Base-by-base conservation (phyloP, 2,329 filamentous ascomycete species). In the Fusarium palustre region DNA sequence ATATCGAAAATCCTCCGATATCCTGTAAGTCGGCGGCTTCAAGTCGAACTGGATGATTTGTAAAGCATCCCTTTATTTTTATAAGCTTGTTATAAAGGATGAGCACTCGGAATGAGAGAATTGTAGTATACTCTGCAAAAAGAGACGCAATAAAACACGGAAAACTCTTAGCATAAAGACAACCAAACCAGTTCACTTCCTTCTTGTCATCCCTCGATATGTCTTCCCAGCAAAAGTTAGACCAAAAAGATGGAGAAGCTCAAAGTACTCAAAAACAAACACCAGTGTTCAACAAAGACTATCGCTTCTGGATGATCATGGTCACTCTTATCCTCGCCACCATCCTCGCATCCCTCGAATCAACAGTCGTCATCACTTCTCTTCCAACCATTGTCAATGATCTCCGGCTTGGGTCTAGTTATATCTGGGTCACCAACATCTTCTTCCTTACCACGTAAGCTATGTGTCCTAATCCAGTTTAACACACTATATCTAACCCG, bases 341-440 rank as follows among this genome's bases (percentile, higher is more conserved):
- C 1, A 64, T 77, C n/a, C 63, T 76, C 5, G 57, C 42, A 13
- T 72, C 70, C 1, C 66, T 74, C 10, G 71, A 73, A 30, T 69
- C 66, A 9, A 74, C 75, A 7, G 71, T 77, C 8, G 68, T 75
- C 24, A 66, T 72, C 1, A 76, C 75, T 7, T 69, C 72, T 7
- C 71, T 77, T 6, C 76, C 76, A 6, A 70, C 69, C 1, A 74
- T 77, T 13, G 68, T 75, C 4, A 34, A 68, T 3, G 65, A 74
- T 3, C 64, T 77, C 3, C 50, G 63, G 0, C 50, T 74, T 12
- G 74, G 75, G 2, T 66, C 60, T 34, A 66, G 69, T 46, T 77
- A 76, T 20, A 73, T 77, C 45, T 77, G 76, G 76, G 70, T 77
- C 3, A 71, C 70, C 6, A 77, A 76, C 33, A 59, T 68, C 5